A percentile compares a stretch with the other conserved stretches of the same genome.
Conservation (phyloP, 176 grass and related monocot genomes). For the Elymus sibiricus region DNA sequence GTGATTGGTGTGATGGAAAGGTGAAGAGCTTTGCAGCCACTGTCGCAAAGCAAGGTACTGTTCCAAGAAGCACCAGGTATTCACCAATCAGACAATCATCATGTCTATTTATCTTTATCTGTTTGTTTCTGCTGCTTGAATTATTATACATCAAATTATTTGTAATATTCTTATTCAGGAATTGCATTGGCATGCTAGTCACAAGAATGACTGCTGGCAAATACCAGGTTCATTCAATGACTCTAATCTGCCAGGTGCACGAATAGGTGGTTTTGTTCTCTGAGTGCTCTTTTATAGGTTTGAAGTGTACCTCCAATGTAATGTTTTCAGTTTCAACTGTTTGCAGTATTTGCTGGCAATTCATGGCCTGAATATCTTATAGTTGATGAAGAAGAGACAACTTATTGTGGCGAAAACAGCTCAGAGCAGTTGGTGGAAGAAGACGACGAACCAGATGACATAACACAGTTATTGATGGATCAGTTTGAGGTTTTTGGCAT, state of each 20-base stretch:
- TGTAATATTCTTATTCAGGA: slow-evolving; percentile 12
- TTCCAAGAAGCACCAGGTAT: slow-evolving; percentile 84
- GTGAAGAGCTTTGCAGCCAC: slow-evolving; percentile 51
- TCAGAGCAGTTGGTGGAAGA: slow-evolving; percentile 44
- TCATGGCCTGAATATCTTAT: slow-evolving; percentile 49
- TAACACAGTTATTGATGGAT: slow-evolving; percentile 59
- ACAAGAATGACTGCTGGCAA: slow-evolving; percentile 59
- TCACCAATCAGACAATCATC: background rate
- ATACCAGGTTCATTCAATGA: slow-evolving; percentile 37
- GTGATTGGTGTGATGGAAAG: slow-evolving; percentile 97
- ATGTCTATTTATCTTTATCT: background rate
- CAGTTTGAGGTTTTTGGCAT: slow-evolving; percentile 65
- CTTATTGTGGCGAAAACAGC: slow-evolving; percentile 20
- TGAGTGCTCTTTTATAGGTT: too few species aligned
- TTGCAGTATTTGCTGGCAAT: slow-evolving; percentile 71
- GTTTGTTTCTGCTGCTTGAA: background rate
- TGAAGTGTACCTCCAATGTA: slow-evolving; percentile 2
- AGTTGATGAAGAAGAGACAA: slow-evolving; percentile 34
- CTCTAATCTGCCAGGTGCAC: slow-evolving; percentile 13
- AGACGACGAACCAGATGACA: slow-evolving; percentile 52
- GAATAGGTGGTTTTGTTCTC: slow-evolving; percentile 33
- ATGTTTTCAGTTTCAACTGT: background rate
- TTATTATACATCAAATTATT: background rate
- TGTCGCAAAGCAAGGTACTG: slow-evolving; percentile 74
- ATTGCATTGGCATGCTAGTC: slow-evolving; percentile 77